Base-by-base conservation (phyloP, 441 rosid genomes). In the Arabidopsis hybrid region DNA sequence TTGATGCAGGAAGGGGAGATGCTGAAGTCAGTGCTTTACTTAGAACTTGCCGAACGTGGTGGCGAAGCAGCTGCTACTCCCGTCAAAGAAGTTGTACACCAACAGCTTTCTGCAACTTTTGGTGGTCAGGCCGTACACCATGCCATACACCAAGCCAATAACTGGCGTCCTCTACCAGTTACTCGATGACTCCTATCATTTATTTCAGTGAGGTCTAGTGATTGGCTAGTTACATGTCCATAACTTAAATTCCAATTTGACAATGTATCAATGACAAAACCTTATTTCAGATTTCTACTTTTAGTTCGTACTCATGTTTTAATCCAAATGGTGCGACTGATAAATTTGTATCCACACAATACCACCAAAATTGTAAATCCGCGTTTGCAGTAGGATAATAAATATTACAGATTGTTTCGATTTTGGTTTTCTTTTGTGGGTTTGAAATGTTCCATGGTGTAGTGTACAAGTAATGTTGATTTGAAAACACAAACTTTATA, bases 1-100 rank as follows among this genome's bases (percentile, higher is more conserved):
- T 50, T 81, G 34, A 68, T 60, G 78, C 89, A 92, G 99, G 92
- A 88, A 83, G 88, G 95, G 50, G 93, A 82, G 46, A 80, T 85
- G 90, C 58, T 85, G 87, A 87, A 90, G 80, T 86, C 98, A 40
- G 88, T 83, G 5, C 75, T 89, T 18, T 94, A 94, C 83, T 85
- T 94, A 51, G 98, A 94, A 78, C 95, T 94, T 18, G 98, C 97
- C 6, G 82, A 88, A 39, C 92, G 88, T 2, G 88, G 92, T 60
- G 97, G 98, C 2, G 95, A 89, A 81, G 78, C 80, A 2, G 89
- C 90, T 34, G 99, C 97, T 3, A 63, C 61, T 69, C 92, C 82
- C 74, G 85, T 94, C 26, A 92, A 88, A 78, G 83, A 82, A 60
- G 90, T 85, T 8, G 77, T 89, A 71, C 85, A 88, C 36, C 87